Evolutionary conservation across 163 green algal genomes (phyloP).

Genomic region (Chlorella variabilis): DNA sequence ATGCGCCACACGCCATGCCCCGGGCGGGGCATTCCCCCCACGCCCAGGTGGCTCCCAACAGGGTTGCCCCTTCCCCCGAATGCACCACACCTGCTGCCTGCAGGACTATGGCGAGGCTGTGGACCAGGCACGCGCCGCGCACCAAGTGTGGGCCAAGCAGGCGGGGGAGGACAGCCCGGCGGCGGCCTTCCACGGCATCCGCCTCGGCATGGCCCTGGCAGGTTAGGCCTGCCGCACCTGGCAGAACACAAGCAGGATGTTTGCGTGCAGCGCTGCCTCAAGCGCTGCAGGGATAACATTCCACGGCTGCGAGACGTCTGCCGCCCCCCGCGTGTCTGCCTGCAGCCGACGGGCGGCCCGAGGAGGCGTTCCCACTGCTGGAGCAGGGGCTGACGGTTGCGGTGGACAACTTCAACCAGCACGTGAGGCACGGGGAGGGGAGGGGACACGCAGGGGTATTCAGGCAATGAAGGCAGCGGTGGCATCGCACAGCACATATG

Average conservation of each 20-base stretch:
- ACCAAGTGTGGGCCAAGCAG: slow-evolving; percentile 3
- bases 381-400: slow-evolving; percentile 15
- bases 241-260: background rate
- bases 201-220: slow-evolving; percentile 24
- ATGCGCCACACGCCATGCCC: too few relatives aligned
- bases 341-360: slow-evolving; percentile 1
- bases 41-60: too few relatives aligned
- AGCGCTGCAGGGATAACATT: too few relatives aligned
- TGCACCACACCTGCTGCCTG: background rate
- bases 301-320: too few relatives aligned
- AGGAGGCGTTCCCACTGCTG: slow-evolving; percentile 28
- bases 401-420: slow-evolving; percentile 10
- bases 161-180: slow-evolving; percentile 16
- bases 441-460: too few relatives aligned
- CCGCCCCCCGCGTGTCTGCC: too few relatives aligned
- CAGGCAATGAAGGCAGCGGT: too few relatives aligned
- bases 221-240: background rate
- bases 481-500: too few relatives aligned
- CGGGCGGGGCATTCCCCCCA: too few relatives aligned
- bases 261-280: too few relatives aligned
- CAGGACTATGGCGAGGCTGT: background rate
- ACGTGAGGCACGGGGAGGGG: background rate
- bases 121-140: background rate
- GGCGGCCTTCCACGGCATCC: slow-evolving; percentile 10
- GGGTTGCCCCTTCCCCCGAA: too few relatives aligned